Conservation (phyloP, 2,329 filamentous ascomycete genomes). For the Aspergillus felis region DNA sequence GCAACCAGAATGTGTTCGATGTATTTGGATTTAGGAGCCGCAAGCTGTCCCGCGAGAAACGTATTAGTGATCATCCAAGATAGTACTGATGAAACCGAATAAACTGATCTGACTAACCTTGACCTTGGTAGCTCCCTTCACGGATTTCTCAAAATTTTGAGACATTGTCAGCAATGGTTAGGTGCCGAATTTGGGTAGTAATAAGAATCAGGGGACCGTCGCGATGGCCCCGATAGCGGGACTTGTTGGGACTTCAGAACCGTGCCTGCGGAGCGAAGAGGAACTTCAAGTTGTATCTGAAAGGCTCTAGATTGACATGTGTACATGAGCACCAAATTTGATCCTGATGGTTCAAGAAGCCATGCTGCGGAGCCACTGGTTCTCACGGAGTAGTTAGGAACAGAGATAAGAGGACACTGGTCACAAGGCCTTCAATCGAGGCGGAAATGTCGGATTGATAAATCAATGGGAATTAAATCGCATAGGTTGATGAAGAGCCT, state of each 20-base stretch:
- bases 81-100: not conserved
- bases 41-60: constrained; percentile 58
- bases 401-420: not conserved
- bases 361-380: constrained; percentile 23
- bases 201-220: constrained; percentile 9
- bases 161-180: constrained; percentile 25
- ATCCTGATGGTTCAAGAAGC: constrained; percentile 27
- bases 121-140: constrained; percentile 97
- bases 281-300: constrained; percentile 6
- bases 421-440: not conserved
- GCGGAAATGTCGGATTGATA: not conserved
- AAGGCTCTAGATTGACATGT: constrained; percentile 16
- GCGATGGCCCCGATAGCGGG: constrained; percentile 2
- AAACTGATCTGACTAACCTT: constrained; percentile 59
- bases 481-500: not conserved
- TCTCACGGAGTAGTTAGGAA: constrained; percentile 11
- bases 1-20: constrained; percentile 97
- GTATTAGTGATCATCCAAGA: constrained; percentile 11
- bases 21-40: constrained; percentile 97
- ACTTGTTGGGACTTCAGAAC: not conserved
- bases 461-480: not conserved
- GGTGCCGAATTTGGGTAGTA: constrained; percentile 10
- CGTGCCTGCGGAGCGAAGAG: not conserved
- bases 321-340: constrained; percentile 21
- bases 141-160: constrained; percentile 90